Conservation (phyloP, 768 basidiomycete species). For the Gymnopilus dilepis region DNA sequence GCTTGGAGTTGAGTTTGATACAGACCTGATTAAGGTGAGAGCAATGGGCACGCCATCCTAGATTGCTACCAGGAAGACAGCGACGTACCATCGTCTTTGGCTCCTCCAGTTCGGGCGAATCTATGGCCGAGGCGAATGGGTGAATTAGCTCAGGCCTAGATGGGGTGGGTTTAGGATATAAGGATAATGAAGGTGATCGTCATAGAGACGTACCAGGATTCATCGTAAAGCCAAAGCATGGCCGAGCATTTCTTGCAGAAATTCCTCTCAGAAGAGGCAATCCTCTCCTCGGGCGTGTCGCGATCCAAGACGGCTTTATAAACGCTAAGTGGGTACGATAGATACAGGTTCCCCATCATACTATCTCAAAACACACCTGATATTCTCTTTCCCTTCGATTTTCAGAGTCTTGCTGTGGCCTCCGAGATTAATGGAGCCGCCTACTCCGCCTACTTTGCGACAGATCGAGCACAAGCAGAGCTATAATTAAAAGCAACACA, state of each 20-base stretch:
- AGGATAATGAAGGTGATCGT: background rate
- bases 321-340: conserved; percentile 38
- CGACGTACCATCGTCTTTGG: conserved; percentile 57
- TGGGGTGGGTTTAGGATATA: background rate
- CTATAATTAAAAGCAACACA: conserved; percentile 32
- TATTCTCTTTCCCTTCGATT: conserved; percentile 57
- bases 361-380: conserved; percentile 45
- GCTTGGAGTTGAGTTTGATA: conserved; percentile 54
- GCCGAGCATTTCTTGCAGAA: conserved; percentile 68
- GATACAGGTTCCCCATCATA: background rate
- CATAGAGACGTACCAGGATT: conserved; percentile 48
- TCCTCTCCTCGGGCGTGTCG: conserved; percentile 51
- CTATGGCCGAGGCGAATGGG: conserved; percentile 72
- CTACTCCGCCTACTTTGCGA: conserved; percentile 69
- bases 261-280: conserved; percentile 60
- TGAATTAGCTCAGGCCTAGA: conserved; percentile 67
- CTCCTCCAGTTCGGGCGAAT: conserved; percentile 57
- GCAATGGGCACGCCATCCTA: too few relatives aligned
- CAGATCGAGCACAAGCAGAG: conserved; percentile 73
- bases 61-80: too few relatives aligned
- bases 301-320: conserved; percentile 69
- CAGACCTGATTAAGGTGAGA: conserved; percentile 42
- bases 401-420: conserved; percentile 55
- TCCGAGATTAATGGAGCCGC: conserved; percentile 72
- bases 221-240: conserved; percentile 72